Evolutionary conservation across 208 protist species (phyloP).

Genomic region (Trypanosoma boissoni): DNA sequence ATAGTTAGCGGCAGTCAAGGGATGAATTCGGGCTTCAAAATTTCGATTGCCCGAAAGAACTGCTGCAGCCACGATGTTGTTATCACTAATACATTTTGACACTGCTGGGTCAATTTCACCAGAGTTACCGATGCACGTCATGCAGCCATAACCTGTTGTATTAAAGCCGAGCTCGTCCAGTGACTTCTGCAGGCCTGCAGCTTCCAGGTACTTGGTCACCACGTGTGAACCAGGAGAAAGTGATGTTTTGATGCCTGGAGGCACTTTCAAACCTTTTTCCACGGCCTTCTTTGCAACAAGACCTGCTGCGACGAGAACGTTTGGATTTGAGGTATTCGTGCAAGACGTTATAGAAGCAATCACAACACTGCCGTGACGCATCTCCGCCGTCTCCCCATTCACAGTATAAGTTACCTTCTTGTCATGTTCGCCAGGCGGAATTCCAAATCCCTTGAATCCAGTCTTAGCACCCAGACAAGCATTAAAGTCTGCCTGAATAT

Average conservation of each 20-base stretch:
- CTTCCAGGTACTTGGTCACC: conserved; percentile 93
- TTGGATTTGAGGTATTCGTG: conserved; percentile 96
- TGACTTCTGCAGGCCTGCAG: conserved; percentile 77
- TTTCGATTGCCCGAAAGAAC: conserved; percentile 97
- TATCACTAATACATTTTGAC: conserved; percentile 90
- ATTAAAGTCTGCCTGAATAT: conserved; percentile 93
- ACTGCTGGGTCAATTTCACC: conserved; percentile 90
- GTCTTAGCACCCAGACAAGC: conserved; percentile 84
- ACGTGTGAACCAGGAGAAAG: conserved; percentile 95
- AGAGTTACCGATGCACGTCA: conserved; percentile 97
- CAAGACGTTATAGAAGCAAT: conserved; percentile 96
- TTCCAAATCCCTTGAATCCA: conserved; percentile 96
- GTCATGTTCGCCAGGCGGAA: conserved; percentile 67
- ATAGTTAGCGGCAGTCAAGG: conserved; percentile 94
- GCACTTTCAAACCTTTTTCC: conserved; percentile 87
- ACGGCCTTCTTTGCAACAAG: conserved; percentile 93
- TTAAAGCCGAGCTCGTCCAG: conserved; percentile 91
- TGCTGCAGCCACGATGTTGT: conserved; percentile 92
- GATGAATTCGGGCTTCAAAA: conserved; percentile 96
- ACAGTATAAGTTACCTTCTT: conserved; percentile 82
- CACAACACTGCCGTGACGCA: conserved; percentile 93
- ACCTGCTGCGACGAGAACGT: conserved; percentile 93
- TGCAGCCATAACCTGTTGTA: conserved; percentile 95
- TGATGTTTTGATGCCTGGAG: conserved; percentile 93
- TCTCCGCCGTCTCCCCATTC: conserved; percentile 70